These are phyloP conservation scores for Botrytis elliptica DNA, from an alignment of 2,329 filamentous ascomycete species.

Conservation along the genomic window DNA sequence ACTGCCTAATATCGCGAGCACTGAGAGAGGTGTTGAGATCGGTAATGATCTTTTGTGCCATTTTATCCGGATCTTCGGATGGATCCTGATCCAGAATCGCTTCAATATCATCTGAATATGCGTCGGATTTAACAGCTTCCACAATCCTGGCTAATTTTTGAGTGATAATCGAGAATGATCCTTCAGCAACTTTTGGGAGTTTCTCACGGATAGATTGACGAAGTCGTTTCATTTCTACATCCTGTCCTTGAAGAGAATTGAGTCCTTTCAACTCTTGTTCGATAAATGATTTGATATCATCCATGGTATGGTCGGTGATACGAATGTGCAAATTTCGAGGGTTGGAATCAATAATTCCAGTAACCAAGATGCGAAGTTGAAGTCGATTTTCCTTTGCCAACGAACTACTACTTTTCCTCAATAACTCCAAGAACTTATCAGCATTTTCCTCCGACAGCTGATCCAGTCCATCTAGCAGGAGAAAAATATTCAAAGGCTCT, in stretches of 20 bases:
- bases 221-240: neutral
- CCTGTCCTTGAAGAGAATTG: rapidly evolving
- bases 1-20: no score
- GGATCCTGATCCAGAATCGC: neutral
- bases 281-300: neutral
- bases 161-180: rapidly evolving
- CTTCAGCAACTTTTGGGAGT: neutral
- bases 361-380: neutral
- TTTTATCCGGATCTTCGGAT: neutral
- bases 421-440: rapidly evolving
- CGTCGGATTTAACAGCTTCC: neutral
- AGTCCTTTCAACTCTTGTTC: neutral
- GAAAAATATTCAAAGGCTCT: neutral
- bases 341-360: rapidly evolving
- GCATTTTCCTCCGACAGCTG: rapidly evolving
- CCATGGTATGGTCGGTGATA: rapidly evolving
- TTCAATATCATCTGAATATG: neutral
- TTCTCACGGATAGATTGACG: neutral
- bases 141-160: neutral
- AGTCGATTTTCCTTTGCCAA: rapidly evolving
- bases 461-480: neutral
- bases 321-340: rapidly evolving
- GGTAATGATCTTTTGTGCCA: neutral
- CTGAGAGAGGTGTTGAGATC: neutral
- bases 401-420: rapidly evolving